Evolutionary conservation across 2,329 filamentous ascomycete genomes (phyloP).

Genomic region (Penicillium digitatum): DNA sequence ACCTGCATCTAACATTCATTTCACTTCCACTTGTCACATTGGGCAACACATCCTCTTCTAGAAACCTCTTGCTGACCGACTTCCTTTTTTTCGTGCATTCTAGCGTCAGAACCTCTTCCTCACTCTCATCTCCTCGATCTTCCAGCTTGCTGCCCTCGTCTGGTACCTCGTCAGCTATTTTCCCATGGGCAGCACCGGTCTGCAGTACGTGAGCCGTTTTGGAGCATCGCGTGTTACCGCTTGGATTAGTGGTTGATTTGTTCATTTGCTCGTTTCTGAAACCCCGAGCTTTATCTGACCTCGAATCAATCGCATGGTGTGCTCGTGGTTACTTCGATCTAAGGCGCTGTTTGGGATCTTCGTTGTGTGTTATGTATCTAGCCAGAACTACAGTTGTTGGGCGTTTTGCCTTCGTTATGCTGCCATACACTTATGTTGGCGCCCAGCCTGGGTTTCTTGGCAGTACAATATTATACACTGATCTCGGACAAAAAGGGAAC

Average conservation of each 20-base stretch:
- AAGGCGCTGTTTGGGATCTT: background rate
- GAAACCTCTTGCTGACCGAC: slow-evolving; percentile 18
- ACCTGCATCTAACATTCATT: slow-evolving; percentile 4
- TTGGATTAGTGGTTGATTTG: slow-evolving; percentile 72
- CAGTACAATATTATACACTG: background rate
- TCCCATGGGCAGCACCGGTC: slow-evolving; percentile 86
- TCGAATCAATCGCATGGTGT: background rate
- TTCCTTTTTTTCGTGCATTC: slow-evolving; percentile 4
- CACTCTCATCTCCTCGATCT: slow-evolving; percentile 75
- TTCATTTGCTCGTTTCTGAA: background rate
- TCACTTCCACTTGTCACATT: slow-evolving; percentile 1
- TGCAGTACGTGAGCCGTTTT: slow-evolving; percentile 81
- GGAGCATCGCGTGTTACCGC: slow-evolving; percentile 78
- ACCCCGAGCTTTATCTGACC: background rate
- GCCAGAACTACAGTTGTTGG: background rate
- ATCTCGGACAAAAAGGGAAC: background rate
- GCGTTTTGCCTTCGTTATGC: background rate
- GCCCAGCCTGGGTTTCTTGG: background rate
- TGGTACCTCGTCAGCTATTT: slow-evolving; percentile 99
- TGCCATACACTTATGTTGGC: background rate
- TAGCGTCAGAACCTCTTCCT: slow-evolving; percentile 81
- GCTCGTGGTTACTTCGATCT: background rate
- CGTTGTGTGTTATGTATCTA: background rate
- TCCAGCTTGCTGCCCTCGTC: slow-evolving; percentile 75
- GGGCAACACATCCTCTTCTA: background rate